Evolutionary conservation across 768 basidiomycete species (phyloP), one percentile per base, ranked within the genome.

Genomic region (Leucogyrophana mollusca): DNA sequence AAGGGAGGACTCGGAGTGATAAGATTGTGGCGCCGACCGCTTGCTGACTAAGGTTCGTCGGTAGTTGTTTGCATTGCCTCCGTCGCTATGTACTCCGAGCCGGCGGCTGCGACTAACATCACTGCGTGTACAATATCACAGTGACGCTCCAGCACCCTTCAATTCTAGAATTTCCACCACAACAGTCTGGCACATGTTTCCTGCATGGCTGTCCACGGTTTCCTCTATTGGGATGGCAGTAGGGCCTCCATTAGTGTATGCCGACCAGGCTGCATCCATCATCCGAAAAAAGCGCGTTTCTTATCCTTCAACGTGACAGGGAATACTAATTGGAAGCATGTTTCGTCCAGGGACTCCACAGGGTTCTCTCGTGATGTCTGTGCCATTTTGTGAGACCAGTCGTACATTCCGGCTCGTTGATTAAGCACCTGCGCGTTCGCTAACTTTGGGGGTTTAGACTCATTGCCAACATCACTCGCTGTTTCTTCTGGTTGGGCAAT

Each of bases 401-500:
- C n/a, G n/a, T n/a, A n/a, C n/a, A n/a, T 37, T 7, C 36, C 27
- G 13, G 27, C 27, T 30, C 27, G 27, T 13, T 30, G 27, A 13
- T 30, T 30, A 7, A 7, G n/a, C 45, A 47, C 43, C 34, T 34
- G 27, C 18, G 20, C 24, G 16, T 14, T 23, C 25, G 17, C 35
- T 22, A n/a, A 43, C 39, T 24, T 4, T 13, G 13, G 27, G 21
- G 23, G 43, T 16, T 20, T 43, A 90, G 88, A 55, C 72, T 91
- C 24, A 73, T 88, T 49, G 88, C 90, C 40, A 93, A 93, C 64
- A 90, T 92, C 43, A 85, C 86, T 20, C 77, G 90, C 58, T 93
- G 90, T 64, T 93, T 91, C 73, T 93, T 92, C 68, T 93, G 90
- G 90, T 68, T 93, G 27, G 90, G 90, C 45, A 72, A 83, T 32